Evolutionary conservation across 176 grass and related monocot species (phyloP), one percentile per base, ranked within the genome.

Genomic region (Rhynchospora tenuis): DNA sequence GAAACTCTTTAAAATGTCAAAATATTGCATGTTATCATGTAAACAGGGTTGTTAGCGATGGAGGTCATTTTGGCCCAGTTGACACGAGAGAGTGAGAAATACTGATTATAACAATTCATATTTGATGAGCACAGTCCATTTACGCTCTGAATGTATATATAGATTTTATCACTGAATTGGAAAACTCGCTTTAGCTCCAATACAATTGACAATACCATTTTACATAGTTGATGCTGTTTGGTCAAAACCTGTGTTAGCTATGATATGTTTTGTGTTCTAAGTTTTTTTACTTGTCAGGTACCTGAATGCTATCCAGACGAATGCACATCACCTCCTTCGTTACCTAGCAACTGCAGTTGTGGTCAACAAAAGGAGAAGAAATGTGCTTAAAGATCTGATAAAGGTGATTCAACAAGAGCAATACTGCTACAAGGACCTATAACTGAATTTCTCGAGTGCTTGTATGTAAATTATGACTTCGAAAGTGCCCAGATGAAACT

Each of bases 401-500:
- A 94, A 93, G 88, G 90, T 98, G 77, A 93, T 98, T 83, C 92
- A 94, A 69, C 90, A 93, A n/a, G 95, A 98, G 79, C 95, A 91
- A 63, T 78, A 98, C 4, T 79, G 73, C 64, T 94, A 94, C 50
- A 94, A 87, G 65, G 92, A 98, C 85, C 92, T 23, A 86, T 94
- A 73, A 98, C 87, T 81, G 92, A 93, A 79, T 94, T 98, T 67
- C 71, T 93, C 2, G 92, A 98, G 80, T 94, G 92, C 56, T 88
- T 98, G 66, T 90, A 90, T 85, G 87, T 98, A 23, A 98, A 98
- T 57, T 94, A 98, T 89, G 95, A 94, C 83, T 98, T 98, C 85
- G 92, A 94, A 84, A 83, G 90, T 52, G 95, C 95, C 55, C 95
- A 97, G 78, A 47, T 80, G 81, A 98, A 94, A 88, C 86, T 94